A percentile compares a stretch with the other conserved stretches of the same genome.
Conservation (phyloP, 1,284 basidiomycete species). For the Leucoagaricus sp. region DNA sequence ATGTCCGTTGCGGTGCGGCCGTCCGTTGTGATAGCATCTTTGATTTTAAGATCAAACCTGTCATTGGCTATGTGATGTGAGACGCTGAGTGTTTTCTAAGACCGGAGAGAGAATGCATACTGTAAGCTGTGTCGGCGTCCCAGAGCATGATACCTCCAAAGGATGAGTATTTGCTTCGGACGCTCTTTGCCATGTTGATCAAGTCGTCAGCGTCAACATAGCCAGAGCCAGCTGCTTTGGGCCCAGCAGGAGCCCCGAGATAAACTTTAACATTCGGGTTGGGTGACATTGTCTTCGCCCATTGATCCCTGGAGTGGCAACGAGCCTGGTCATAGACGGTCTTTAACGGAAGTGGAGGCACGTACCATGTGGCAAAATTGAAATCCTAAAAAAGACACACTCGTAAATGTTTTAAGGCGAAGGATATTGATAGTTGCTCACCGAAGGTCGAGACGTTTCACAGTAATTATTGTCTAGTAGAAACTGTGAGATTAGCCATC, state of each 20-base stretch:
- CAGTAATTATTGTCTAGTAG: conserved; percentile 60
- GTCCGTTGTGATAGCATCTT: conserved; percentile 46
- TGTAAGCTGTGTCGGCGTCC: conserved; percentile 70
- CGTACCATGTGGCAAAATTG: conserved; percentile 28
- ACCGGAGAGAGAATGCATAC: conserved; percentile 32
- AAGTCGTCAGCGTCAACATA: conserved; percentile 51
- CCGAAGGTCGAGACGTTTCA: conserved; percentile 44
- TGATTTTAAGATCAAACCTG: conserved; percentile 51
- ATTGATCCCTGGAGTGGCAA: conserved; percentile 51
- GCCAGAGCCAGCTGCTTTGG: conserved; percentile 55
- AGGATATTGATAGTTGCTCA: conserved; percentile 21
- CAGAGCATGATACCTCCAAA: conserved; percentile 77
- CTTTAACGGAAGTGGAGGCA: not conserved
- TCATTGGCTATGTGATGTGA: conserved; percentile 43
- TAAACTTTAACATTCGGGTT: conserved; percentile 64
- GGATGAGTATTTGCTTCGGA: conserved; percentile 67
- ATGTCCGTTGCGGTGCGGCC: conserved; percentile 18
- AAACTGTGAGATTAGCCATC: conserved; percentile 5
- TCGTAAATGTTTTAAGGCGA: conserved; percentile 26
- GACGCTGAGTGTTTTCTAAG: conserved; percentile 15
- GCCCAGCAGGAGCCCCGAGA: conserved; percentile 59
- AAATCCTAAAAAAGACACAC: conserved; percentile 29
- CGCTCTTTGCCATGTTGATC: conserved; percentile 48
- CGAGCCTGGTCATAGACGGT: not conserved
- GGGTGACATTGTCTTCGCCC: conserved; percentile 55